Evolutionary conservation across 2,329 filamentous ascomycete genomes (phyloP), one percentile per base, ranked within the genome.

Genomic region (Pseudogymnoascus sp.): DNA sequence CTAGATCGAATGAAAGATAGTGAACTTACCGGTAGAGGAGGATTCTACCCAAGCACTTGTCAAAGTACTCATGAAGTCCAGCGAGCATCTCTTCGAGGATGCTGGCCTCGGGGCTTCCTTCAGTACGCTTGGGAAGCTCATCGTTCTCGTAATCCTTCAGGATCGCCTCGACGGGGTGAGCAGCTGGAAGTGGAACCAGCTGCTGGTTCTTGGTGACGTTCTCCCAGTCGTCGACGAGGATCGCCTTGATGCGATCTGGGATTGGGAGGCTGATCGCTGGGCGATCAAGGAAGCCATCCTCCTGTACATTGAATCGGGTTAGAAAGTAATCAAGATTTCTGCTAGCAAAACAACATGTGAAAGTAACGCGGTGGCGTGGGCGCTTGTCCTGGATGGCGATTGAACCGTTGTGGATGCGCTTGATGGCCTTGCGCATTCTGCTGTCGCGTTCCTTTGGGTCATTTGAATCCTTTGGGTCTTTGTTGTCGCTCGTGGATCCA

Each of bases 161-260:
- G 66, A 99, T 91, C 68, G 85, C 79, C 67, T 83, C 85, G 65
- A 95, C 91, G 0, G 93, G 86, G 61, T 88, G 84, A 28, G 82
- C 80, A 57, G 91, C 87, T 0, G 95, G 95, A 15, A 99, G 80
- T 1, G 90, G 87, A 33, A 97, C 91, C 3, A 97, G 86, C 73
- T 93, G 90, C 69, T 91, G 86, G 73, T 96, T 95, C 78, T 97
- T 97, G 64, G 95, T 99, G 66, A 99, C 87, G 71, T 97, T 96
- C 76, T 99, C 95, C 95, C 95, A 99, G 75, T 99, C 95, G 74
- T 99, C 95, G 21, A 99, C 95, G 2, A 99, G 85, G 67, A 96
- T 83, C 15, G 90, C 91, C 78, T 97, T 97, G 68, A 99, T 82
- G 68, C 89, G 86, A 73, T 97, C 95, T 0, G 95, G 92, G 67